These are phyloP conservation scores for Aspergillus campestris DNA, from an alignment of 495 filamentous ascomycete species.

Conservation along the genomic window DNA sequence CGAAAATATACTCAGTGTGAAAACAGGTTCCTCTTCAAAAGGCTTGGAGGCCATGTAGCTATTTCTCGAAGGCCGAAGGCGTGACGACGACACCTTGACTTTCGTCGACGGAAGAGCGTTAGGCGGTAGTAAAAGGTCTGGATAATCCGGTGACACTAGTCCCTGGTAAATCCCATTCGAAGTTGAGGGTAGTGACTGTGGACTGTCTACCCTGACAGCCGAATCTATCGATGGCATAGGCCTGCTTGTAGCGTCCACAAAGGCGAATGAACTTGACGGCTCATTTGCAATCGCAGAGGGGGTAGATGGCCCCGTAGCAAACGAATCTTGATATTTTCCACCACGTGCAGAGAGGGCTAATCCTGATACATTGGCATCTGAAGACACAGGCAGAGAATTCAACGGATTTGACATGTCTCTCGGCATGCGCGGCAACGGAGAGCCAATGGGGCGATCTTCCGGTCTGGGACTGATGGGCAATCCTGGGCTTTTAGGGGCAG, in stretches of 20 bases:
- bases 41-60: constrained; percentile 63
- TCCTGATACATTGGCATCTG: constrained; percentile 46
- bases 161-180: constrained; percentile 49
- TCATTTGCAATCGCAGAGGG: constrained; percentile 4
- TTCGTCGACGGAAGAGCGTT: constrained; percentile 83
- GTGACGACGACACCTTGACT: constrained; percentile 81
- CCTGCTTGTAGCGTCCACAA: constrained; percentile 9
- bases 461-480: constrained; percentile 85
- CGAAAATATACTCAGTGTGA: constrained; percentile 78
- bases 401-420: constrained; percentile 39
- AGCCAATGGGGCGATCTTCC: constrained; percentile 61
- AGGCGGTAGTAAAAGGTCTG: constrained; percentile 73
- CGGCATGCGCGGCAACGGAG: constrained; percentile 60
- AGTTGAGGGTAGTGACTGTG: constrained; percentile 15
- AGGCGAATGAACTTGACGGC: background rate
- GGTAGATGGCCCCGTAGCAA: constrained; percentile 35
- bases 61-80: constrained; percentile 82
- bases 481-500: constrained; percentile 72
- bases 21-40: constrained; percentile 82
- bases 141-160: constrained; percentile 73
- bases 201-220: constrained; percentile 30
- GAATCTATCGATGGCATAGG: constrained; percentile 35
- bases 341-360: constrained; percentile 66
- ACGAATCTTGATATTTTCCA: constrained; percentile 54
- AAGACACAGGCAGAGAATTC: constrained; percentile 59